Percentiles rank a stretch among this genome's conserved stretches.
phyloP scores from a whole-genome alignment of 176 grass and related monocot genomes.

The Juncus inflexus region DNA sequence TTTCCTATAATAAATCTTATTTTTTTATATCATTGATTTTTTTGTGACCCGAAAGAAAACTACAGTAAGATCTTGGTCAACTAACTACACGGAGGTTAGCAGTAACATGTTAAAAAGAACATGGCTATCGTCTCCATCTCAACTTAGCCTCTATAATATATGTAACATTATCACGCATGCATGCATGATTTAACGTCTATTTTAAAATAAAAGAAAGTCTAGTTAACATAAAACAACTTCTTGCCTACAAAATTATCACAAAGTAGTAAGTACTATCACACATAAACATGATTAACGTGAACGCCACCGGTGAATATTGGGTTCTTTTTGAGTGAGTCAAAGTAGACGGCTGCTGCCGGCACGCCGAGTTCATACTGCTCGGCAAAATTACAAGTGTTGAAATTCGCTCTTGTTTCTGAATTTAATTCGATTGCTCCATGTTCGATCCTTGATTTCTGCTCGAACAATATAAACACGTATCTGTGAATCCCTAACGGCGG shows the following conservation, averaged over 20 bases:
- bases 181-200: not conserved
- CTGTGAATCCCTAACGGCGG: slow-evolving; percentile 81
- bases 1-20: too few species aligned
- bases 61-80: too few species aligned
- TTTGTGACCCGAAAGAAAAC: too few species aligned
- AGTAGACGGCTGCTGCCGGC: slow-evolving; percentile 73
- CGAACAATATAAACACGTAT: slow-evolving; percentile 63
- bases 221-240: not conserved
- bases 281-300: not conserved
- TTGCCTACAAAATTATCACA: not conserved
- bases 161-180: too few species aligned
- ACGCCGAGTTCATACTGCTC: slow-evolving; percentile 52
- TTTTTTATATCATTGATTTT: too few species aligned
- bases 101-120: slow-evolving; percentile 6
- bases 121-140: not conserved
- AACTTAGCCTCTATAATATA: too few species aligned
- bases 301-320: slow-evolving; percentile 44
- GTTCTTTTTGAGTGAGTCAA: slow-evolving; percentile 81
- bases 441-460: slow-evolving; percentile 53
- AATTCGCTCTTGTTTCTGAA: slow-evolving; percentile 31
- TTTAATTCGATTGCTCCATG: not conserved
- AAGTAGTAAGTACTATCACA: not conserved
- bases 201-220: not conserved
- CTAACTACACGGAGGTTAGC: not conserved
- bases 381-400: slow-evolving; percentile 65